phyloP scores from a whole-genome alignment of 495 filamentous ascomycete genomes.

The Gamarada debralockiae region DNA sequence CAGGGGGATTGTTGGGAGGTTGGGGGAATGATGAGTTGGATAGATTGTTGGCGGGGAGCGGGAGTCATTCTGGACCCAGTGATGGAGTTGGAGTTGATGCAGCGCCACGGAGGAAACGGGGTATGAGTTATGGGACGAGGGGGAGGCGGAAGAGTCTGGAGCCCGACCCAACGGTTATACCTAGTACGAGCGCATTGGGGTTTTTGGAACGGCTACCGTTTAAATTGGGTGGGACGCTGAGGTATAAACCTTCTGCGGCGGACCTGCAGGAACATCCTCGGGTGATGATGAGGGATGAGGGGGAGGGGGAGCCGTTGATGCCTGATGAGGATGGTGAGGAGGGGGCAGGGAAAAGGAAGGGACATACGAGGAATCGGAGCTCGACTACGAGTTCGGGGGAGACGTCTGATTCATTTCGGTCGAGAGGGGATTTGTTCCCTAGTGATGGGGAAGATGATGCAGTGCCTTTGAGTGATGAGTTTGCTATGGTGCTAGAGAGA shows the following conservation, averaged over 20 bases:
- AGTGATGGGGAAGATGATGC: slow-evolving; percentile 94
- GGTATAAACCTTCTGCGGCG: slow-evolving; percentile 88
- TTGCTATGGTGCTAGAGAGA: slow-evolving; percentile 71
- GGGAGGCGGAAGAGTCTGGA: slow-evolving; percentile 64
- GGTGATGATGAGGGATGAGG: slow-evolving; percentile 32
- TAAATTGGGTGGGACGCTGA: slow-evolving; percentile 74
- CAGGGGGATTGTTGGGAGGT: slow-evolving; percentile 40
- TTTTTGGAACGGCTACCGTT: slow-evolving; percentile 83
- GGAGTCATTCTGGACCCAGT: slow-evolving; percentile 39
- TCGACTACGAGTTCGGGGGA: slow-evolving; percentile 76
- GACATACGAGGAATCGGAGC: slow-evolving; percentile 60
- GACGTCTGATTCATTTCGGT: slow-evolving; percentile 85
- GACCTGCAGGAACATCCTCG: slow-evolving; percentile 88
- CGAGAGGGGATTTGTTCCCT: slow-evolving; percentile 89
- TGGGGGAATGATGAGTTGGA: slow-evolving; percentile 79
- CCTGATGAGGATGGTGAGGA: slow-evolving; percentile 38
- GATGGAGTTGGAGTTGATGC: slow-evolving; percentile 48
- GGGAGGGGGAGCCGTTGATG: slow-evolving; percentile 72
- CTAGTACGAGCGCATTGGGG: slow-evolving; percentile 78
- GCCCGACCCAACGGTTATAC: slow-evolving; percentile 86
- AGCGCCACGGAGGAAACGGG: slow-evolving; percentile 69
- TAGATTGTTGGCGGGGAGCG: slow-evolving; percentile 75
- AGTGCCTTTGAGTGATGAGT: slow-evolving; percentile 89
- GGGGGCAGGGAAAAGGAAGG: slow-evolving; percentile 16
- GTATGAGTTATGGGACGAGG: slow-evolving; percentile 86